A percentile compares a stretch with the other conserved stretches of the same genome.
phyloP scores from a whole-genome alignment of 1,139 yeast species.

The Geotrichum siamense region DNA sequence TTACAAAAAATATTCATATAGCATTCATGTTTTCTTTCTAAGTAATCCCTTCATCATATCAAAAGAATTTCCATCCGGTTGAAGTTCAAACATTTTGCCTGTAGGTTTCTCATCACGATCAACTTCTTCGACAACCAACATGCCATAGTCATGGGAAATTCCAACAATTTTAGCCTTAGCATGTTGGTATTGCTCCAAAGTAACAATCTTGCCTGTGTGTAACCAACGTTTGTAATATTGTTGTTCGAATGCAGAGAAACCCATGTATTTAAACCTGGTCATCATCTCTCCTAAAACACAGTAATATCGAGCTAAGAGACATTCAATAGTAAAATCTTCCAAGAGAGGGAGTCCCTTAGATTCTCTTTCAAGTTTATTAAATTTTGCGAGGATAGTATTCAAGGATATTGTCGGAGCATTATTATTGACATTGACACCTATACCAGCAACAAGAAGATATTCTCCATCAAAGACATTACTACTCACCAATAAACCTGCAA shows the following conservation, averaged over 20 bases:
- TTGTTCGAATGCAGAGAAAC: slow-evolving; percentile 63
- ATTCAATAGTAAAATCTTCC: slow-evolving; percentile 42
- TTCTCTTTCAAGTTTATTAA: slow-evolving; percentile 43
- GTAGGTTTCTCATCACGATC: slow-evolving; percentile 37
- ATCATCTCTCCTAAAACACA: slow-evolving; percentile 57
- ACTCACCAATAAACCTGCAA: slow-evolving; percentile 80
- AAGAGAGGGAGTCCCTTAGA: slow-evolving; percentile 39
- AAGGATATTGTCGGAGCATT: slow-evolving; percentile 90
- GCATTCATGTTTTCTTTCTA: slow-evolving; percentile 34
- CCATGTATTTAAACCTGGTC: slow-evolving; percentile 51
- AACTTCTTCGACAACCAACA: slow-evolving; percentile 67
- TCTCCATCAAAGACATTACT: slow-evolving; percentile 54
- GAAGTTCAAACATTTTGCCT: slow-evolving; percentile 56
- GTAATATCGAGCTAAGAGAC: slow-evolving; percentile 62
- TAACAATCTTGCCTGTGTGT: slow-evolving; percentile 62
- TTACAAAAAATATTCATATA: background rate
- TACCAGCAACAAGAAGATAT: slow-evolving; percentile 64
- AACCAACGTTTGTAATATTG: slow-evolving; percentile 81
- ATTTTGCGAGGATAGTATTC: slow-evolving; percentile 54
- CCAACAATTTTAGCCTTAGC: slow-evolving; percentile 65
- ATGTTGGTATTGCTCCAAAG: slow-evolving; percentile 41
- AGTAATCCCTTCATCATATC: slow-evolving; percentile 90
- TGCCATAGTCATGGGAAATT: slow-evolving; percentile 76
- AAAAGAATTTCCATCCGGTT: slow-evolving; percentile 96
- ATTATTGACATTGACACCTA: slow-evolving; percentile 79